Evolutionary conservation across 805 yeast genomes (phyloP), one percentile per base, ranked within the genome.

Genomic region (Kazachstania psychrophila): DNA sequence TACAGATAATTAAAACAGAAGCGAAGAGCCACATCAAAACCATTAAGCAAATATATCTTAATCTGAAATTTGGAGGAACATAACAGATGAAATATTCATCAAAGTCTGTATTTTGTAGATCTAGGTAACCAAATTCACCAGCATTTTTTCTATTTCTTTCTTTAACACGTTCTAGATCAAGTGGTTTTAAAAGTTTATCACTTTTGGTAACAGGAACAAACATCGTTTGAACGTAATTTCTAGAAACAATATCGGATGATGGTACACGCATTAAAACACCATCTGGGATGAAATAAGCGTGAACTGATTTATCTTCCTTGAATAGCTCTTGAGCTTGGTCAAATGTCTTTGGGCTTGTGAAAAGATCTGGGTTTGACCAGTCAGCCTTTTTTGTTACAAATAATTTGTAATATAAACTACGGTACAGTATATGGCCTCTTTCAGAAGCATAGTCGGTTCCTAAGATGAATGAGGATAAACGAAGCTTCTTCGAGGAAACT

Each of bases 211-310:
- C 96, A 0, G 86, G 75, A 1, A 83, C 79, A 61, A 92, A 92
- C 39, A 87, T 60, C 32, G 73, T 70, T 46, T 73, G 75, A 23
- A 78, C 72, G 44, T 68, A 76, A 33, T 70, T 71, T 39, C 86
- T 64, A 0, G 89, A 74, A 15, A 80, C 77, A 12, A 77, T 78
- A 53, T 88, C 96, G 45, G 73, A 73, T 40, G 75, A 79, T 1
- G 98, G 98, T 1, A 87, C 98, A 39, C 97, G 73, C 23, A 88
- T 75, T 49, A 73, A 80, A 32, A 66, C 64, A 3, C 98, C 98
- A 56, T 84, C 80, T 0, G 88, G 88, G 6, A 84, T 75, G 52
- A 81, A 81, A 33, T 73, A 76, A 0, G 81, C 76, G 25, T 61
- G 62, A 0, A 67, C 56, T 1, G 52, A 45, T 0, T 68, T 60